A percentile compares a stretch with the other conserved stretches of the same genome.
Conservation (phyloP, 2,329 filamentous ascomycete genomes). For the Xylaria digitata region DNA sequence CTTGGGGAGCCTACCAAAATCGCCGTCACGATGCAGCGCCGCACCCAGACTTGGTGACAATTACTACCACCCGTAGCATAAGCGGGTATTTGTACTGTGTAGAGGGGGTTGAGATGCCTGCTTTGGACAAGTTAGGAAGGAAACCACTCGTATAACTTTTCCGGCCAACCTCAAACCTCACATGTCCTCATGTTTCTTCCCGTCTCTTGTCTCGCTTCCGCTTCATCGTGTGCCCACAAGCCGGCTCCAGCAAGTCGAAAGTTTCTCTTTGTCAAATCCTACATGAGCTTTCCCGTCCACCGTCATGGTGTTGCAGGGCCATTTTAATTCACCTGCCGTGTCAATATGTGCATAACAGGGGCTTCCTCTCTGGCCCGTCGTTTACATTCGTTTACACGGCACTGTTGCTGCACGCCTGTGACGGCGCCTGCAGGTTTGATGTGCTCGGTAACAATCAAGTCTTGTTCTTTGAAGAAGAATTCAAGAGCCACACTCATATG, state of each 20-base stretch:
- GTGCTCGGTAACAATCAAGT: conserved; percentile 23
- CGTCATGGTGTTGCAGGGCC: conserved; percentile 12
- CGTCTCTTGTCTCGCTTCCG: conserved; percentile 22
- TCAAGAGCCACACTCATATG: conserved; percentile 18
- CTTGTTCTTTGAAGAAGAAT: conserved; percentile 2
- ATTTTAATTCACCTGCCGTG: conserved; percentile 22
- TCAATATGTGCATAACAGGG: conserved; percentile 29
- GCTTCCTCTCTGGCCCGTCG: conserved; percentile 8
- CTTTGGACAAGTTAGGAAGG: conserved; percentile 9
- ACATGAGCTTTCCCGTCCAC: neutral
- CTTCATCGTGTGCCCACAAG: conserved; percentile 14
- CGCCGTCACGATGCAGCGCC: conserved; percentile 28
- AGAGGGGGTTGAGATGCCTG: conserved; percentile 18
- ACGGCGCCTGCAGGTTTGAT: conserved; percentile 29
- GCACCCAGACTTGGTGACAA: conserved; percentile 34
- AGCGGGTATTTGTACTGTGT: conserved; percentile 31
- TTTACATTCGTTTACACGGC: conserved; percentile 15
- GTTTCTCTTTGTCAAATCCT: conserved; percentile 13
- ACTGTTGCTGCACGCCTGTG: conserved; percentile 23
- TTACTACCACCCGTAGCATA: conserved; percentile 33
- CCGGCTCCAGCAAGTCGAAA: conserved; percentile 10
- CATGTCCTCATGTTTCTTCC: conserved; percentile 20
- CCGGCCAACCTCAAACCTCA: conserved; percentile 3
- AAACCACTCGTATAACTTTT: conserved; percentile 24
- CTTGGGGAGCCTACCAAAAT: conserved; percentile 25